Conservation (phyloP, 169 alveolate genomes). For the Babesia ovata region DNA sequence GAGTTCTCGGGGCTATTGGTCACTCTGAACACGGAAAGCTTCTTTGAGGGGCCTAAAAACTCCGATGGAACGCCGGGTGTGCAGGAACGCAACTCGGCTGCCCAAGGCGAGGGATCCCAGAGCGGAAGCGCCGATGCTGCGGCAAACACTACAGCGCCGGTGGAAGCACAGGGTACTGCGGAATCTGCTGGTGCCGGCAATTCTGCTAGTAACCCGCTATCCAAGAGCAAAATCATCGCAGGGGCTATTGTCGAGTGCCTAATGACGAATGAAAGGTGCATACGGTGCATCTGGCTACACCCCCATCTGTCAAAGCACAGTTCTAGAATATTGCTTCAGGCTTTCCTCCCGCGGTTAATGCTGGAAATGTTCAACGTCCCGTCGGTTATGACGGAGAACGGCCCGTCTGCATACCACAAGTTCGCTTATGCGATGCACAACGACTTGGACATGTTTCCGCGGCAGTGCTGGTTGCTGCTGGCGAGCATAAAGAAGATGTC, state of each 20-base stretch:
- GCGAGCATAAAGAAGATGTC: conserved; percentile 80
- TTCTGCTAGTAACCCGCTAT: neutral
- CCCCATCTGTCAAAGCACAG: conserved; percentile 76
- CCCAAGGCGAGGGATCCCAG: neutral
- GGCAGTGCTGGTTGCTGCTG: conserved; percentile 80
- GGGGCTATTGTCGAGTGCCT: conserved; percentile 79
- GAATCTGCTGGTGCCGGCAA: neutral
- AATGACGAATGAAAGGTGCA: conserved; percentile 73
- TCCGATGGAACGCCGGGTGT: neutral
- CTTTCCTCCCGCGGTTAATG: conserved; percentile 78
- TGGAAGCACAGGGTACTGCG: neutral
- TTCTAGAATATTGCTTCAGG: conserved; percentile 71
- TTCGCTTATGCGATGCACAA: conserved; percentile 77
- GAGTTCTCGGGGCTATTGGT: conserved; percentile 77
- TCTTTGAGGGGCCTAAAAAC: conserved; percentile 20
- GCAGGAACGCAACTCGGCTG: conserved; percentile 1
- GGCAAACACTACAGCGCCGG: neutral
- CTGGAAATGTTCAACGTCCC: conserved; percentile 74
- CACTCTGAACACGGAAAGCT: conserved; percentile 73
- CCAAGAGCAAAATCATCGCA: conserved; percentile 71
- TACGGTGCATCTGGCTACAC: conserved; percentile 78
- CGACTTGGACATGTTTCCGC: conserved; percentile 80
- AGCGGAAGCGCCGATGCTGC: neutral
- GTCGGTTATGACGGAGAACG: conserved; percentile 45
- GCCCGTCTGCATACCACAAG: conserved; percentile 59